A percentile compares a stretch with the other conserved stretches of the same genome.
phyloP scores from a whole-genome alignment of 495 filamentous ascomycete genomes.

The Xylaria nigripes region DNA sequence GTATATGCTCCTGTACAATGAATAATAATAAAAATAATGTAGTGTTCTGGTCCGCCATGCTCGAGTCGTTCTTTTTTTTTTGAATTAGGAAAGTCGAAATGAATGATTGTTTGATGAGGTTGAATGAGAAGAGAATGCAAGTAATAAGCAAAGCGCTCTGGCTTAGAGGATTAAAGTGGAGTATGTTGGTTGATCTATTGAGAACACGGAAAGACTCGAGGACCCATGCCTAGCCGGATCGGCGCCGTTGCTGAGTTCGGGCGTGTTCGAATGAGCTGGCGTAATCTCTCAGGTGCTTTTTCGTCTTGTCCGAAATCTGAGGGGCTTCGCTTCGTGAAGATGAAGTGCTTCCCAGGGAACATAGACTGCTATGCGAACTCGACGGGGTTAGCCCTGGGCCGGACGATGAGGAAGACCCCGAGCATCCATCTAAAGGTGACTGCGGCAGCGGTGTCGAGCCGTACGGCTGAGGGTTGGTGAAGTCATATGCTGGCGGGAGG shows the following conservation, averaged over 20 bases:
- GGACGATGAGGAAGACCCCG: conserved; percentile 31
- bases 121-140: not conserved
- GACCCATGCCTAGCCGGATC: conserved; percentile 33
- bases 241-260: conserved; percentile 43
- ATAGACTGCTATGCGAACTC: conserved; percentile 77
- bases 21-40: conserved; percentile 36
- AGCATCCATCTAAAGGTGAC: conserved; percentile 22
- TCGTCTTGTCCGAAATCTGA: conserved; percentile 63
- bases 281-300: conserved; percentile 75
- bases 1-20: conserved; percentile 47
- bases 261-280: conserved; percentile 81
- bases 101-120: conserved; percentile 31
- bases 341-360: conserved; percentile 61
- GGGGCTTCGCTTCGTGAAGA: conserved; percentile 37
- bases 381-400: conserved; percentile 59
- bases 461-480: conserved; percentile 44
- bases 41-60: conserved; percentile 20
- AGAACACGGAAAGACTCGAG: conserved; percentile 4
- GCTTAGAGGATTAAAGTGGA: conserved; percentile 20
- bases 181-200: conserved; percentile 14
- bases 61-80: conserved; percentile 17
- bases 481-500: conserved; percentile 64
- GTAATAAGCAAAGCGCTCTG: conserved; percentile 19
- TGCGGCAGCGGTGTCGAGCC: conserved; percentile 32
- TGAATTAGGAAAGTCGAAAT: conserved; percentile 18